Base-by-base conservation (phyloP, 163 green algal genomes). In the Trebouxiophyceae sp. region DNA sequence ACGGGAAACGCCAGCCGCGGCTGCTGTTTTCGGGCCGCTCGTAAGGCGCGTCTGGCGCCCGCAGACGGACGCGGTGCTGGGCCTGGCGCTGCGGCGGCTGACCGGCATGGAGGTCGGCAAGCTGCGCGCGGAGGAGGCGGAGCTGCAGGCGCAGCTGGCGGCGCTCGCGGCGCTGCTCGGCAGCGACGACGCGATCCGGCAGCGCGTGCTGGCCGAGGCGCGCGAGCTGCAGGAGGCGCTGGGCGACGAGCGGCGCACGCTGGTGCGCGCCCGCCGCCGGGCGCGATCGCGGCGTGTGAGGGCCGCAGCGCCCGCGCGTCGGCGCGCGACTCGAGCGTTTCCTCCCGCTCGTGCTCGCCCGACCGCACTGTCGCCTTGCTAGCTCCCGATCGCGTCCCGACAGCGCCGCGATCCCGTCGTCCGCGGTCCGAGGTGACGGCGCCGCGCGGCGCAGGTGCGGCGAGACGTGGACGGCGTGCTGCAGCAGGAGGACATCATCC, bases 21-120 rank as follows among this genome's bases (percentile, higher is more conserved):
- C n/a, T n/a, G n/a, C n/a, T n/a, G n/a, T n/a, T n/a, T n/a, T n/a
- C n/a, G n/a, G n/a, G n/a, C n/a, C n/a, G n/a, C n/a, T n/a, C n/a
- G n/a, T n/a, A n/a, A n/a, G n/a, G n/a, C n/a, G n/a, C n/a, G n/a
- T n/a, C 12, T 50, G 39, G 19, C 39, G 39, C 39, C 39, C 19
- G 39, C 39, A 96, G 81, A 83, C 86, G 0, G 85, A 95, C 45
- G 89, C 70, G 0, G 83, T 97, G 33, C 79, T 97, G 39, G 75
- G 63, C n/a, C 81, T 97, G 73, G 81, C 90, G 20, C 79, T 97
- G 68, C 69, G 91, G 27, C 73, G 91, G 28, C 78, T 97, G 47
- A 97, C 92, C 5, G 77, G 70, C 0, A 73, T 97, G 45, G 91
- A 97, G 67, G 73, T 68, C 0, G 68, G 61, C 6, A 88, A 88